Conservation (phyloP, 2,329 filamentous ascomycete species). For the Fusarium papillatum region DNA sequence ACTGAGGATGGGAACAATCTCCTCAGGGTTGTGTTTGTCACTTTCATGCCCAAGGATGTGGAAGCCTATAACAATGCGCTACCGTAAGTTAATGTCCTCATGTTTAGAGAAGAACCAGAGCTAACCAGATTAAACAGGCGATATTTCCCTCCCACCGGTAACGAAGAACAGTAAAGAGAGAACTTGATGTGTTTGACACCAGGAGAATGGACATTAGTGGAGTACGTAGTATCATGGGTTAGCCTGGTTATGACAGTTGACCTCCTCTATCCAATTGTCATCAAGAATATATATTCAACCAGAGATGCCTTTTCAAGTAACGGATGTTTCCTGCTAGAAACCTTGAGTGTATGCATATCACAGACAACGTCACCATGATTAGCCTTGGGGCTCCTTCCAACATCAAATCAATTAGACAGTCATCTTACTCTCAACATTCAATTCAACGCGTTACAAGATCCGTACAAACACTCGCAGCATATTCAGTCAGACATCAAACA, state of each 20-base stretch:
- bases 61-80: conserved; percentile 77
- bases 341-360: background rate
- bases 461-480: conserved; percentile 6
- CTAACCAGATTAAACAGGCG: conserved; percentile 28
- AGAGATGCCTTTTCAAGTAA: background rate
- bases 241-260: background rate
- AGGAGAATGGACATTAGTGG: background rate
- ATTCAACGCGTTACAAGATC: background rate
- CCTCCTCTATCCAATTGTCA: background rate
- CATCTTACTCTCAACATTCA: background rate
- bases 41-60: conserved; percentile 84
- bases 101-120: background rate
- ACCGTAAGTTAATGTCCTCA: conserved; percentile 70
- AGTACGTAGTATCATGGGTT: background rate
- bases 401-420: background rate
- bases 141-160: conserved; percentile 40
- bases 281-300: background rate
- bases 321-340: background rate
- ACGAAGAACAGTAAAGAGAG: background rate
- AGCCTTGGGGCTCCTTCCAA: background rate
- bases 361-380: background rate
- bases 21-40: conserved; percentile 86
- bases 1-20: conserved; percentile 63
- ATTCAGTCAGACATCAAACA: background rate
- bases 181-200: background rate